phyloP scores from a whole-genome alignment of 2,329 filamentous ascomycete species.

The Ascochyta clinopodiicola region DNA sequence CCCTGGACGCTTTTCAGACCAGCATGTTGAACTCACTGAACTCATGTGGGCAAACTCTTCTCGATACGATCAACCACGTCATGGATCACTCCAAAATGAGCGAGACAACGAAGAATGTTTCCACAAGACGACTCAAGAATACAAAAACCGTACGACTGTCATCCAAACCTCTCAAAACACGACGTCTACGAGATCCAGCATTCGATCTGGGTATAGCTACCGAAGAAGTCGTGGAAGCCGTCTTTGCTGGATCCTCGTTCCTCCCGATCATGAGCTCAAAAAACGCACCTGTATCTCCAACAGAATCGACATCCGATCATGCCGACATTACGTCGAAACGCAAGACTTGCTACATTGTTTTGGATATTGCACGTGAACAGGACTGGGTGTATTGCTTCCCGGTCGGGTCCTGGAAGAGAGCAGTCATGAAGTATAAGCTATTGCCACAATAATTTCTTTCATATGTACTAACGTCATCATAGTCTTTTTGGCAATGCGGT shows the following conservation, averaged over 20 bases:
- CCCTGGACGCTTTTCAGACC: slow-evolving; percentile 49
- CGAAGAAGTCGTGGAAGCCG: slow-evolving; percentile 35
- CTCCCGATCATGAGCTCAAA: slow-evolving; percentile 20
- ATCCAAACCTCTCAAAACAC: slow-evolving; percentile 40
- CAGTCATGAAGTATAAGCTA: slow-evolving; percentile 39
- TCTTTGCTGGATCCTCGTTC: slow-evolving; percentile 45
- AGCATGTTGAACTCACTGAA: slow-evolving; percentile 55
- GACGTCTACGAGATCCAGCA: slow-evolving; percentile 20
- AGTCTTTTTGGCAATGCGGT: slow-evolving; percentile 45
- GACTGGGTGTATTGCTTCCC: slow-evolving; percentile 55
- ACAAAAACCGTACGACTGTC: slow-evolving; percentile 36
- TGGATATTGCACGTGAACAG: slow-evolving; percentile 32
- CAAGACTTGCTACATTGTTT: slow-evolving; percentile 34
- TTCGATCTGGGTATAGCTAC: slow-evolving; percentile 31
- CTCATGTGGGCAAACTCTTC: slow-evolving; percentile 56
- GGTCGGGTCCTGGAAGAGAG: slow-evolving; percentile 42
- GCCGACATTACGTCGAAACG: slow-evolving; percentile 10
- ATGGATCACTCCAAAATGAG: slow-evolving; percentile 42
- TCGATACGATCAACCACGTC: slow-evolving; percentile 53
- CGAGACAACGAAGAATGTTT: slow-evolving; percentile 44
- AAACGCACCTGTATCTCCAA: slow-evolving; percentile 11
- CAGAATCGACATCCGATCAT: slow-evolving; percentile 4
- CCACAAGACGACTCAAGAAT: slow-evolving; percentile 40
- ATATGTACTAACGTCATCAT: not conserved
- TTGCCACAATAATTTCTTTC: too few species aligned